Evolutionary conservation across 495 filamentous ascomycete species (phyloP).

Genomic region (Tuber calosporum): DNA sequence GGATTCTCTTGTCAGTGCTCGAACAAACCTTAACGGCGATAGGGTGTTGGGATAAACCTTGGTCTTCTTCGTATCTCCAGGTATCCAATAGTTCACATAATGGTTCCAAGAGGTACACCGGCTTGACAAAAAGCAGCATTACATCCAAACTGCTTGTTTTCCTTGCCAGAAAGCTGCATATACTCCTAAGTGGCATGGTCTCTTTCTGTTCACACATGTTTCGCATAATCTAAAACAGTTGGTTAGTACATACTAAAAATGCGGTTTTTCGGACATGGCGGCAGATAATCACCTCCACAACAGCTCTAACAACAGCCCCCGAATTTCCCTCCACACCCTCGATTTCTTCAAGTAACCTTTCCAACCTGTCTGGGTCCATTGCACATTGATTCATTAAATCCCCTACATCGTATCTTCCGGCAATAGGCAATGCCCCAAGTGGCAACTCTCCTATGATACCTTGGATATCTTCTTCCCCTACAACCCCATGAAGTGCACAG

Average conservation of each 20-base stretch:
- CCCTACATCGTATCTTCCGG: constrained; percentile 68
- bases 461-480: constrained; percentile 71
- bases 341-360: constrained; percentile 75
- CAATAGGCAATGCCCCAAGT: constrained; percentile 68
- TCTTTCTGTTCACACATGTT: constrained; percentile 73
- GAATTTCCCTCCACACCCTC: constrained; percentile 94
- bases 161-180: constrained; percentile 72
- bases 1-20: not conserved
- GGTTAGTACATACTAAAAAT: constrained; percentile 23
- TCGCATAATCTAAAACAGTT: constrained; percentile 57
- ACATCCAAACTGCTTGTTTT: constrained; percentile 76
- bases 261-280: constrained; percentile 15
- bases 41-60: constrained; percentile 45
- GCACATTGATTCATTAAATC: constrained; percentile 67
- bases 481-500: constrained; percentile 75
- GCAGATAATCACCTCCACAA: constrained; percentile 58
- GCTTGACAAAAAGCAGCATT: constrained; percentile 73
- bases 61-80: constrained; percentile 90
- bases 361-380: constrained; percentile 61
- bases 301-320: constrained; percentile 73
- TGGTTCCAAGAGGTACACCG: constrained; percentile 68
- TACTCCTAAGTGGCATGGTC: constrained; percentile 79
- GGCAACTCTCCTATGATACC: constrained; percentile 76
- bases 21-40: not conserved
- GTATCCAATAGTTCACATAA: constrained; percentile 77